Evolutionary conservation across 768 basidiomycete species (phyloP).

Genomic region (Lactarius evosmus): DNA sequence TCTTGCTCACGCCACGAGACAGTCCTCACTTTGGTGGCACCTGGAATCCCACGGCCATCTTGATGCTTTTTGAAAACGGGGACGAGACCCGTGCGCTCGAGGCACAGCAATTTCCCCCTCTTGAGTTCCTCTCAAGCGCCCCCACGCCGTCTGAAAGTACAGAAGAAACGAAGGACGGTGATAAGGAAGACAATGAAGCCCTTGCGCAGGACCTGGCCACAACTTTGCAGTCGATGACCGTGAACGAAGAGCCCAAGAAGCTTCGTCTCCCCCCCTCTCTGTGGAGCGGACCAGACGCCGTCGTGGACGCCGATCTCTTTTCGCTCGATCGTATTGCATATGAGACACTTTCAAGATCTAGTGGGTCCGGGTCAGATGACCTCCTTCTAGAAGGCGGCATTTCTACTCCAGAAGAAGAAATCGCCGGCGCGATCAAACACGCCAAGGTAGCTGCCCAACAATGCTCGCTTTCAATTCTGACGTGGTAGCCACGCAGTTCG

Average conservation of each 20-base stretch:
- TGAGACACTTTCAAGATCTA: slow-evolving; percentile 37
- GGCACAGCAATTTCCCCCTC: slow-evolving; percentile 72
- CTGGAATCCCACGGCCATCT: slow-evolving; percentile 65
- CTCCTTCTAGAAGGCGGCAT: slow-evolving; percentile 46
- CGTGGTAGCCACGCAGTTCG: slow-evolving; percentile 41
- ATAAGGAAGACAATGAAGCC: slow-evolving; percentile 17
- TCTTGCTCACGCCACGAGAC: slow-evolving; percentile 64
- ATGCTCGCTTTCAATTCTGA: background rate
- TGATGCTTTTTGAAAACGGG: slow-evolving; percentile 55
- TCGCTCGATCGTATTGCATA: slow-evolving; percentile 49
- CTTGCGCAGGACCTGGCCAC: slow-evolving; percentile 41
- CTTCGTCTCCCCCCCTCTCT: slow-evolving; percentile 40
- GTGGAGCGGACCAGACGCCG: slow-evolving; percentile 38
- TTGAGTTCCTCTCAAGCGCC: slow-evolving; percentile 32
- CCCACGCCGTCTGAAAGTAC: background rate
- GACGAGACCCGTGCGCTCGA: slow-evolving; percentile 51
- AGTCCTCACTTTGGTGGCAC: slow-evolving; percentile 66
- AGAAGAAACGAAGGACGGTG: background rate
- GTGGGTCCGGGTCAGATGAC: slow-evolving; percentile 28
- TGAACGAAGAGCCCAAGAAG: slow-evolving; percentile 39
- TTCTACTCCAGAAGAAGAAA: slow-evolving; percentile 52
- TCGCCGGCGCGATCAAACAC: slow-evolving; percentile 47
- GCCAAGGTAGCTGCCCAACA: slow-evolving; percentile 47
- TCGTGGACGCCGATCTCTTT: slow-evolving; percentile 45
- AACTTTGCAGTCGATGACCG: slow-evolving; percentile 41